Base-by-base conservation (phyloP, 441 rosid genomes). In the Rhodomyrtus psidioides region DNA sequence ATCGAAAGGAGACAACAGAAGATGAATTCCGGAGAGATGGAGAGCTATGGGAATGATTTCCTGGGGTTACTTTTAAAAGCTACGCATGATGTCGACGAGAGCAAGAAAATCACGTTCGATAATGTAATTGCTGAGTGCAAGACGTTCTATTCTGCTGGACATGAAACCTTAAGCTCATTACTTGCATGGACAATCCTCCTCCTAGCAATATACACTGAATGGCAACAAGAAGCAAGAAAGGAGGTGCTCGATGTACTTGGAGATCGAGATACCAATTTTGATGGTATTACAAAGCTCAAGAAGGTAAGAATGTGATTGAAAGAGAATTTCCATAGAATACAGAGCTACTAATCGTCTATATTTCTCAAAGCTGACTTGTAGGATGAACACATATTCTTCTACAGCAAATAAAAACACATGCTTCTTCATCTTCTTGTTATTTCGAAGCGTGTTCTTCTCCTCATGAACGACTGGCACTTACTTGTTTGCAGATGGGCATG, bases 201-300 rank as follows among this genome's bases (percentile, higher is more conserved):
- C 83, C 88, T 92, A 5, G 90, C 92, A 53, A 70, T 89, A n/a
- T 88, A 91, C 84, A 55, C 88, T 15, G 89, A 88, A 30, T 91
- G 94, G 94, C 95, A 92, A 82, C 92, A 90, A 16, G 90, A 84
- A 83, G 90, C 90, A 30, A 89, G 93, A 70, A 85, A 81, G 46
- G 93, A 92, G 55, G 91, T 90, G 49, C 19, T 89, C 15, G 81
- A 88, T 76, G 30, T 88, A 3, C 88, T 92, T 42, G 93, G 92
- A 58, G 53, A 86, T 7, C 53, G 49, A 70, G 89, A 82, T 75
- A 93, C 92, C 2, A 42, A 44, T 56, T 42, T 88, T 24, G 90
- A 91, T 85, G 81, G 88, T 49, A 83, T 91, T 6, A 70, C 86
- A 49, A 91, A 75, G 86, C 42, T 92, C 83, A 91, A 88, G 75